Base-by-base conservation (phyloP, 1,284 basidiomycete species). In the Laetiporus sulphureus region DNA sequence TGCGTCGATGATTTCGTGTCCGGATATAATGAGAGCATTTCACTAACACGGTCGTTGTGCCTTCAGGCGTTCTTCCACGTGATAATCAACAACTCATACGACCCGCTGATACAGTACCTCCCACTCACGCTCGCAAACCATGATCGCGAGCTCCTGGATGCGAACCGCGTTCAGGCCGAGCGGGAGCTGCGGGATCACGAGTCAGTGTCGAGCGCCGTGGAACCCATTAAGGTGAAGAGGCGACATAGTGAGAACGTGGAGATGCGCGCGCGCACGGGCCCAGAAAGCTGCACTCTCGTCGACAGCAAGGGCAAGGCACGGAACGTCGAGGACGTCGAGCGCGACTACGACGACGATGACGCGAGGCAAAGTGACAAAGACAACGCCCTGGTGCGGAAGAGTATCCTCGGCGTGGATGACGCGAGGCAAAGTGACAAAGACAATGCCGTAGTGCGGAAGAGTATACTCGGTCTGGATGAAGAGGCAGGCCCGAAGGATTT, bases 121-220 rank as follows among this genome's bases (percentile, higher is more conserved):
- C 91, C 91, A 7, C 69, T 95, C 22, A 82, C 77, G 15, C 72
- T 91, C 33, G 85, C 87, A 18, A 80, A 91, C 54, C 4, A 73
- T 77, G 61, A 77, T 75, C n/a, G 72, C 56, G 67, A 65, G 15
- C 60, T 67, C 23, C 32, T 24, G 12, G 56, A 58, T 36, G 29
- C 21, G 30, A 56, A 55, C 42, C 53, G 46, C 30, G 42, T 29
- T 1, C 47, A 27, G 19, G 47, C 53, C 1, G 53, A 49, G 38
- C 47, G 40, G 32, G 53, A 56, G 37, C 43, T 53, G 23, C 31
- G 41, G 30, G 58, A 56, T 22, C 22, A 51, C 16, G 51, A 42
- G 22, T 52, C 50, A 10, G 42, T 38, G 2, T 20, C 38, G 19
- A 43, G 41, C 37, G 20, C 34, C 13, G 35, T 40, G 25, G 34